Base-by-base conservation (phyloP, 1,139 yeast genomes). In the Spencermartinsiella ligniputridi region DNA sequence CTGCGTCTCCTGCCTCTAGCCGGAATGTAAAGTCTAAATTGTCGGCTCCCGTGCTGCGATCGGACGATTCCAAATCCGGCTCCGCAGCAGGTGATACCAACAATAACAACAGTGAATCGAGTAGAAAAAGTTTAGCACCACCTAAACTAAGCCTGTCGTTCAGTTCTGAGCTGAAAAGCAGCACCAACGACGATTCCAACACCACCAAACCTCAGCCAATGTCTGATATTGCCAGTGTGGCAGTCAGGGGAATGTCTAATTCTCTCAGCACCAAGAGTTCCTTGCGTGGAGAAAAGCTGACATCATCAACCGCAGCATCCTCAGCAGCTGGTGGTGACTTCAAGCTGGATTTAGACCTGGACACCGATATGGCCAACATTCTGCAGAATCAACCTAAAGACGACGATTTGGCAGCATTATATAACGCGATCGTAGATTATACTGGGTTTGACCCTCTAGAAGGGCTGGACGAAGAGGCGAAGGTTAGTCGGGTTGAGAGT, bases 401-500 rank as follows among this genome's bases (percentile, higher is more conserved):
- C 12, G 32, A 6, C 4, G 32, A 27, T n/a, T 15, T 27, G 32
- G 32, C 32, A 8, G 32, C 32, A 5, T n/a, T 27, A 6, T 27
- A 27, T n/a, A 27, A 27, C 32, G 32, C 32, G 15, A 27, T 27
- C 32, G 32, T 27, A 5, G 32, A 27, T 27, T 27, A 27, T 15
- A 27, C 32, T n/a, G 32, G 32, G 4, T 27, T 11, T n/a, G 32
- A 27, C n/a, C 32, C 32, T 9, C 32, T 27, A 15, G 32, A 27
- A n/a, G 32, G 32, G 8, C n/a, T 27, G n/a, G 32, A 27, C 32
- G 32, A 27, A 6, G 32, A 6, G 13, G 15, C 13, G 5, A 27
- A 27, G n/a, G 32, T 27, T 15, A 27, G 32, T n/a, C 32, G 32
- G 5, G 32, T 27, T 5, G 32, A 27, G 32, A 27, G 32, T 15